Base-by-base conservation (phyloP, 495 filamentous ascomycete species). In the Penicillium malachiteum region DNA sequence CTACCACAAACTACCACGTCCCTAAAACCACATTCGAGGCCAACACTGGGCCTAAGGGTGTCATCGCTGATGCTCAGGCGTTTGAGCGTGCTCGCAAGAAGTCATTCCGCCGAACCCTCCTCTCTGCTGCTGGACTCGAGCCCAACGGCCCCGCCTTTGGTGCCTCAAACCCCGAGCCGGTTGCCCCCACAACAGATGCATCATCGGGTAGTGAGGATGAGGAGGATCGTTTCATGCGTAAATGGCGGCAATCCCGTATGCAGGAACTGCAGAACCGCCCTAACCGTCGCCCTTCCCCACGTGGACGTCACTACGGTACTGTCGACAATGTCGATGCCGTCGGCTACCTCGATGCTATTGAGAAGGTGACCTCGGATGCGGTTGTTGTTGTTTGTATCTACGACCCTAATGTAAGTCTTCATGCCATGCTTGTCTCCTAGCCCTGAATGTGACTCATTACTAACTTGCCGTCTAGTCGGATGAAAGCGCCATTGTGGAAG, bases 1-100 rank as follows among this genome's bases (percentile, higher is more conserved):
- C 74, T 14, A 68, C 59, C 4, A 52, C 64, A 26, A 77, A 71
- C 52, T 80, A 81, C 63, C 78, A 78, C 49, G 60, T 77, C 37
- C 74, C 78, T 46, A 76, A 87, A 65, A 86, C 79, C 13, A 81
- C 82, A 49, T 93, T 87, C 73, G 85, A 94, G 62, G 83, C 83
- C 57, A 89, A 94, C 63, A 95, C 95, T n/a, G 94, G 94, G 26
- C 95, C 96, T 52, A 97, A 97, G 76, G 94, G 94, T 60, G 94
- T 98, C 70, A 97, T 98, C 57, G 92, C 95, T 59, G 94, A 98
- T 66, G 94, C 94, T 21, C 84, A 89, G 57, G 86, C 89, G 50
- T 97, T 92, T 66, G 92, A 97, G 71, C 83, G 86, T 50, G 91
- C 92, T 10, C 84, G 84, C 48, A 87, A 86, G 60, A 78, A 74